Evolutionary conservation across 2,329 filamentous ascomycete genomes (phyloP).

Genomic region (Aureobasidium sp.): DNA sequence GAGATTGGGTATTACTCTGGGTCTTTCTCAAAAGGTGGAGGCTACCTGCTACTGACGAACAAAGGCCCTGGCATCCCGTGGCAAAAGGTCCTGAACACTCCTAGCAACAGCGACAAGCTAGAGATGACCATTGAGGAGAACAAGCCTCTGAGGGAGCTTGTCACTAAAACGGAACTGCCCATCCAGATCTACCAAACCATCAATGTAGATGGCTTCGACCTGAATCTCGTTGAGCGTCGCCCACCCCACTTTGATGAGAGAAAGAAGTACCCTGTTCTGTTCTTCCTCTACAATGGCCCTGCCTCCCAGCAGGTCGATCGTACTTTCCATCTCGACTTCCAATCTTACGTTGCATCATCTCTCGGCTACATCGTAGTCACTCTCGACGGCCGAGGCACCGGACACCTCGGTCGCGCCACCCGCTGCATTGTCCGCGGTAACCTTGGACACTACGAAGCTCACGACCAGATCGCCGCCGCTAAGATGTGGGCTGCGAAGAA

Average conservation of each 20-base stretch:
- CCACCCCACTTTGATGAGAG: slow-evolving; percentile 79
- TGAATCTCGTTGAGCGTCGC: slow-evolving; percentile 72
- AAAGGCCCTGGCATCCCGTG: slow-evolving; percentile 77
- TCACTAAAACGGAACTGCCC: slow-evolving; percentile 70
- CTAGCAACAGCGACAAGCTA: slow-evolving; percentile 55
- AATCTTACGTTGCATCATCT: slow-evolving; percentile 74
- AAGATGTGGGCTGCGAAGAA: slow-evolving; percentile 71
- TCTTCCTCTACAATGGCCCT: slow-evolving; percentile 89
- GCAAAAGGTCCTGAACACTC: slow-evolving; percentile 83
- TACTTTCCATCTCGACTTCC: slow-evolving; percentile 76
- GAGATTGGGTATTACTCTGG: slow-evolving; percentile 69
- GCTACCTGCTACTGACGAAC: slow-evolving; percentile 79
- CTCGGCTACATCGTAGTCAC: slow-evolving; percentile 93
- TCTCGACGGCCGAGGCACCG: slow-evolving; percentile 87
- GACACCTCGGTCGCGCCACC: slow-evolving; percentile 75
- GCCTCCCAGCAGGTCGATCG: slow-evolving; percentile 85
- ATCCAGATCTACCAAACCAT: slow-evolving; percentile 75
- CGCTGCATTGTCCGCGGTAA: slow-evolving; percentile 76
- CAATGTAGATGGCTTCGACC: slow-evolving; percentile 67
- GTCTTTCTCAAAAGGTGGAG: slow-evolving; percentile 74
- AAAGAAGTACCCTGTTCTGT: slow-evolving; percentile 87
- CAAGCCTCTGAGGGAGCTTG: slow-evolving; percentile 55
- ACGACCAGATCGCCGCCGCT: slow-evolving; percentile 85
- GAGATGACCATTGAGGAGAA: slow-evolving; percentile 74
- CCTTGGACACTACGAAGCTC: slow-evolving; percentile 74